Evolutionary conservation across 176 grass and related monocot species (phyloP).

Genomic region (Raddia distichophylla): DNA sequence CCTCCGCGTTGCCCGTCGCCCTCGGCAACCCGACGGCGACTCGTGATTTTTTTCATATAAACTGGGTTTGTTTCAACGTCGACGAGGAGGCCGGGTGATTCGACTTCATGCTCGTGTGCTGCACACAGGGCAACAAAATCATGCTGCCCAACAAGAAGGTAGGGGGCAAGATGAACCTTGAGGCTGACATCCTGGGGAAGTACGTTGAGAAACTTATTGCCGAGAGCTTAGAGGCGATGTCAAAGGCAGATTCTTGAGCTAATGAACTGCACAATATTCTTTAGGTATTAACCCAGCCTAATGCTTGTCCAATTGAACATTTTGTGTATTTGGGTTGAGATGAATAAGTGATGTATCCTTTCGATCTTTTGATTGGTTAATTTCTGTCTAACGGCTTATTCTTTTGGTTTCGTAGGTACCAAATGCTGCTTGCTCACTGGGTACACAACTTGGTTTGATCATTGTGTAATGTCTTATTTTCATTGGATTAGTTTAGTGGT

Average conservation of each 20-base stretch:
- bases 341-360: neutral
- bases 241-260: slow-evolving; percentile 33
- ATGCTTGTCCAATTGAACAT: neutral
- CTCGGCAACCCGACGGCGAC: too few relatives aligned
- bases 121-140: slow-evolving; percentile 82
- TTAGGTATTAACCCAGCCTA: neutral
- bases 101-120: slow-evolving; percentile 96
- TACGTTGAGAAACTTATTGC: slow-evolving; percentile 88
- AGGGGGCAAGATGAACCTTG: slow-evolving; percentile 81
- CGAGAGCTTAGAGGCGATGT: slow-evolving; percentile 49
- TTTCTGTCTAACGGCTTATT: neutral
- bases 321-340: neutral
- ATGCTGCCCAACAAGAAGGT: slow-evolving; percentile 84
- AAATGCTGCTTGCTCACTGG: neutral
- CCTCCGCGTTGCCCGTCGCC: too few relatives aligned
- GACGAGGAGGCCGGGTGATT: slow-evolving; percentile 73
- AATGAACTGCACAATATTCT: neutral
- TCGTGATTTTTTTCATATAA: too few relatives aligned
- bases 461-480: neutral
- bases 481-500: neutral
- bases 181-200: slow-evolving; percentile 91
- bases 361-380: neutral
- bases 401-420: neutral
- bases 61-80: slow-evolving; percentile 37
- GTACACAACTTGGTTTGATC: neutral